phyloP scores from a whole-genome alignment of 2,329 filamentous ascomycete species.

The Tolypocladium tropicale region DNA sequence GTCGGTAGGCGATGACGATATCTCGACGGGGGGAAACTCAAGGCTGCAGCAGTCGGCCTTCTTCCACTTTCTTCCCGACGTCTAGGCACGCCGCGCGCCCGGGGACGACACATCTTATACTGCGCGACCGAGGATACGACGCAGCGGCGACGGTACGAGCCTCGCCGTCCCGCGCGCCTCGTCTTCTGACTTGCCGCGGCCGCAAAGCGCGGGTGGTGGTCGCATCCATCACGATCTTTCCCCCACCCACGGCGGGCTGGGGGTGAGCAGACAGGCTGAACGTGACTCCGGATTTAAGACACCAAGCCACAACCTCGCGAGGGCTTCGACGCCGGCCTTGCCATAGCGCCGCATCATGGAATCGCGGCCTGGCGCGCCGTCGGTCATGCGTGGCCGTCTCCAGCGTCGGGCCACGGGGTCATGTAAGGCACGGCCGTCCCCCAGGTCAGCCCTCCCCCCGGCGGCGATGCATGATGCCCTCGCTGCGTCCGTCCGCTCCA shows the following conservation, averaged over 20 bases:
- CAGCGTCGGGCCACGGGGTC: constrained; percentile 14
- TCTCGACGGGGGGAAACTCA: background rate
- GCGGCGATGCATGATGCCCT: constrained; percentile 1
- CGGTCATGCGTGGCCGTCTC: constrained; percentile 14
- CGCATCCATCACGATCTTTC: constrained; percentile 1
- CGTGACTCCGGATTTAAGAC: constrained; percentile 28
- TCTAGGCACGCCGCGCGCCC: background rate
- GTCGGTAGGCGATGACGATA: background rate
- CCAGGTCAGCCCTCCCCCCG: constrained; percentile 9
- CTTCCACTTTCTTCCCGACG: background rate
- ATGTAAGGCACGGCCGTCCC: constrained; percentile 17
- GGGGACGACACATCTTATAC: constrained; percentile 1
- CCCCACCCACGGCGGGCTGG: constrained; percentile 2
- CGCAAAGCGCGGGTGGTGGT: constrained; percentile 1
- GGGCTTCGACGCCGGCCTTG: constrained; percentile 10
- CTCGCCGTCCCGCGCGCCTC: constrained; percentile 1
- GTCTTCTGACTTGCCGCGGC: constrained; percentile 4
- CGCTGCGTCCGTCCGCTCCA: background rate
- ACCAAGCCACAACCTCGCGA: constrained; percentile 19
- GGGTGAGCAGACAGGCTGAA: constrained; percentile 16
- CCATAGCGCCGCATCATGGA: constrained; percentile 17
- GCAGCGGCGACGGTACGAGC: background rate
- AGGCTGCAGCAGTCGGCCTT: background rate
- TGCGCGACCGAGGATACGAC: background rate
- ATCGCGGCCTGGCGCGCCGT: constrained; percentile 10